Conservation (phyloP, 169 alveolate genomes). For the Toxoplasma gondii region DNA sequence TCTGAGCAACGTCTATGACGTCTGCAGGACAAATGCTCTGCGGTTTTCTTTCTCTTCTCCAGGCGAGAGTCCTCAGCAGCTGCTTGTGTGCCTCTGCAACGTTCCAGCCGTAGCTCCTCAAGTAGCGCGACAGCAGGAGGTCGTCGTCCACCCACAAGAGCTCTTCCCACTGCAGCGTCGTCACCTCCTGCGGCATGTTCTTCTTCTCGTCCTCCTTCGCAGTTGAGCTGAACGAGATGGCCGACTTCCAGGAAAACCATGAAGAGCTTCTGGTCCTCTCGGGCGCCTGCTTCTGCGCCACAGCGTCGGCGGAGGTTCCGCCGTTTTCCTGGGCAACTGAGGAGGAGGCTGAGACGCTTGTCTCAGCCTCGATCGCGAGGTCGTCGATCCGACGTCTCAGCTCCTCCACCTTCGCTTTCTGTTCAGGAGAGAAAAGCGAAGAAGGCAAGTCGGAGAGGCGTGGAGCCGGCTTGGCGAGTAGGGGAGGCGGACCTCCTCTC, state of each 20-base stretch:
- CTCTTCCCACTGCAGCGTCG: constrained; percentile 46
- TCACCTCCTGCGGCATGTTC: not conserved
- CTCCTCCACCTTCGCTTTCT: constrained; percentile 1
- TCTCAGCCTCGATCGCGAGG: constrained; percentile 21
- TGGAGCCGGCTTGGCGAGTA: not conserved
- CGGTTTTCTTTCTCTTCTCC: constrained; percentile 48
- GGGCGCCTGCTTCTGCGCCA: not conserved
- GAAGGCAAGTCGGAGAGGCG: not conserved
- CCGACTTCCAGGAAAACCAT: not conserved
- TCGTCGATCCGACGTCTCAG: constrained; percentile 20
- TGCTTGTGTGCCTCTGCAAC: constrained; percentile 38
- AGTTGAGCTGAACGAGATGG: not conserved
- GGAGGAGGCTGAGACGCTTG: not conserved
- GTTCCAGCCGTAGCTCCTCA: constrained; percentile 42
- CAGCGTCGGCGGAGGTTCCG: not conserved
- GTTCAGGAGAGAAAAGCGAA: not conserved
- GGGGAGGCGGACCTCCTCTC: constrained; percentile 38
- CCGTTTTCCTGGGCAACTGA: not conserved
- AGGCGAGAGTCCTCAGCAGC: constrained; percentile 30
- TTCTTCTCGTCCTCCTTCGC: not conserved
- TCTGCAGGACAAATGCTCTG: constrained; percentile 30
- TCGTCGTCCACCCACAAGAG: constrained; percentile 53
- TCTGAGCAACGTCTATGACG: constrained; percentile 18
- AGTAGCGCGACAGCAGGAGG: constrained; percentile 43
- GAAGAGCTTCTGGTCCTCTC: not conserved